phyloP scores from a whole-genome alignment of 139 green algal species.

The Volvox africanus region DNA sequence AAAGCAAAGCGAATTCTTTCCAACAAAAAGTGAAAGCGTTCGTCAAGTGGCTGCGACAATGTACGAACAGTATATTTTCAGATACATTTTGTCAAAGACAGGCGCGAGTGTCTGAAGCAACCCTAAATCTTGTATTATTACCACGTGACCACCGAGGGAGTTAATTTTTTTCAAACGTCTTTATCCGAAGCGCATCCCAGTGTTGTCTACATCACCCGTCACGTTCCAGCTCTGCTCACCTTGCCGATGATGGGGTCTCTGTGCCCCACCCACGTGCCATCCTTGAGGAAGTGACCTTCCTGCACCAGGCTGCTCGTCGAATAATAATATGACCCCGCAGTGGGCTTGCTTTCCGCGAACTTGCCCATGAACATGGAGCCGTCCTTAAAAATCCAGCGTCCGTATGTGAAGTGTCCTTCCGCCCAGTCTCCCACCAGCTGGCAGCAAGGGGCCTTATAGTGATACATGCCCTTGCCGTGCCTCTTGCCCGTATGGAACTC shows the following conservation, averaged over 20 bases:
- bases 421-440: constrained; percentile 65
- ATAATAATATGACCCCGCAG: constrained; percentile 40
- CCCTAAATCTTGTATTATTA: too few species aligned
- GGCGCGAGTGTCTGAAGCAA: too few species aligned
- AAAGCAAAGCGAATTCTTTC: background rate
- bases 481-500: constrained; percentile 62
- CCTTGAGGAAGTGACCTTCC: constrained; percentile 38
- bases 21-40: too few species aligned
- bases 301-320: constrained; percentile 33
- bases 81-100: too few species aligned
- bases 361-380: constrained; percentile 62
- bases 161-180: too few species aligned
- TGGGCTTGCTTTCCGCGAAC: constrained; percentile 36
- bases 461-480: constrained; percentile 64
- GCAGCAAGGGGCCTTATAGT: constrained; percentile 60
- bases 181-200: background rate
- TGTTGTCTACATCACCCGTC: background rate
- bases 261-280: constrained; percentile 37
- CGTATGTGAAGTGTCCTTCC: constrained; percentile 52
- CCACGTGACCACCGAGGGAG: too few species aligned
- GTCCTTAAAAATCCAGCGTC: constrained; percentile 60
- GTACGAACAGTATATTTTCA: too few species aligned
- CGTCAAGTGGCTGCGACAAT: too few species aligned
- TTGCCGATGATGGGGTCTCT: constrained; percentile 23
- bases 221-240: background rate